Evolutionary conservation across 2,329 filamentous ascomycete genomes (phyloP).

Genomic region (Setomelanomma holmii): DNA sequence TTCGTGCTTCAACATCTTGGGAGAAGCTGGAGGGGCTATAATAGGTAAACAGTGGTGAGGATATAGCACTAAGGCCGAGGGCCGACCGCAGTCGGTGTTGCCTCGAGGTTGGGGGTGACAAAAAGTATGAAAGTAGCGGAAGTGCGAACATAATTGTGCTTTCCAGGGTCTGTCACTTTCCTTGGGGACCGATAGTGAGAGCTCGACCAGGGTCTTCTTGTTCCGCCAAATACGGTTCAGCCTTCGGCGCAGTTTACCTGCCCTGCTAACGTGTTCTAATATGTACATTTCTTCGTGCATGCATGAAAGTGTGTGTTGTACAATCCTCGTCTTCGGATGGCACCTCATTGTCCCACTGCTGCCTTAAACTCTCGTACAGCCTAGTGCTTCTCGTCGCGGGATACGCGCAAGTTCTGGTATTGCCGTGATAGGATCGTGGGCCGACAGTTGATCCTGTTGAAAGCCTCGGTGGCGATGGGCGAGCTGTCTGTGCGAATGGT

Average conservation of each 20-base stretch:
- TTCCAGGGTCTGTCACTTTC: too few relatives aligned
- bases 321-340: too few relatives aligned
- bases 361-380: neutral
- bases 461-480: conserved; percentile 75
- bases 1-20: neutral
- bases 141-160: too few relatives aligned
- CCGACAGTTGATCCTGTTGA: conserved; percentile 71
- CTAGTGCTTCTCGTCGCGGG: conserved; percentile 40
- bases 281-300: conserved; percentile 17
- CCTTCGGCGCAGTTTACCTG: neutral
- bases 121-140: too few relatives aligned
- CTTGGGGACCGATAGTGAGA: neutral
- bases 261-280: conserved; percentile 1
- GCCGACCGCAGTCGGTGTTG: neutral
- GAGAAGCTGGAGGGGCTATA: neutral
- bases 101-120: neutral
- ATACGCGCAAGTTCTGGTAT: conserved; percentile 35
- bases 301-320: conserved; percentile 22
- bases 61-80: neutral
- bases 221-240: neutral
- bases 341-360: neutral
- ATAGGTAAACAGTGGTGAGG: neutral
- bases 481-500: conserved; percentile 93
- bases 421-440: conserved; percentile 70
- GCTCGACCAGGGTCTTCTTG: neutral